Conservation (phyloP, 164 flowering plant species). For the Platanus orientalis region DNA sequence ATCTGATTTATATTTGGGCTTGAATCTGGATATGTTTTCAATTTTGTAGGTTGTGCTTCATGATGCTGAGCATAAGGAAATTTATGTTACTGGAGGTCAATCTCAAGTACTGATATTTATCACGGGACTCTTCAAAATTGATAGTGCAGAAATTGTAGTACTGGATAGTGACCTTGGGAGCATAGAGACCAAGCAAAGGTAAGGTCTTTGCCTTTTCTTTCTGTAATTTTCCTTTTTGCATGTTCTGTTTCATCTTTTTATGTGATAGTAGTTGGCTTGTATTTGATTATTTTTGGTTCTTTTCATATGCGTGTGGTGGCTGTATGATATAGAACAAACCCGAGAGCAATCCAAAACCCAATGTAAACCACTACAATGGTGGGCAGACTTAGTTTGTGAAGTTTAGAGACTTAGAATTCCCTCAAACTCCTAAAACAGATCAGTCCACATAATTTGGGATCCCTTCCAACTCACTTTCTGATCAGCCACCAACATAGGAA, state of each 20-base stretch:
- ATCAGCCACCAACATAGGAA: too few species aligned
- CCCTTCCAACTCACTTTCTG: too few species aligned
- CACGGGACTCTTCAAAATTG: slow-evolving; percentile 64
- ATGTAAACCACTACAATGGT: too few species aligned
- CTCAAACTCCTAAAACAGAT: too few species aligned
- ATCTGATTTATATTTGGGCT: slow-evolving; percentile 5
- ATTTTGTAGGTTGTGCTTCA: slow-evolving; percentile 52
- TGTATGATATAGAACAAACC: too few species aligned
- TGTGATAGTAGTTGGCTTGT: too few species aligned
- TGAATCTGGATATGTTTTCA: slow-evolving; percentile 3
- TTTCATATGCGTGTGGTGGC: too few species aligned
- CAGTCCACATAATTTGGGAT: too few species aligned
- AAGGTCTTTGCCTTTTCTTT: slow-evolving; percentile 13
- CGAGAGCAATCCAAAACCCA: too few species aligned
- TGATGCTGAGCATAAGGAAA: slow-evolving; percentile 53
- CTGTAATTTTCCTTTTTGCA: neutral
- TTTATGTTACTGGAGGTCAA: slow-evolving; percentile 69
- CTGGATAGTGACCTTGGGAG: slow-evolving; percentile 85
- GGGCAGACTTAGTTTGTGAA: too few species aligned
- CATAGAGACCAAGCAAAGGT: slow-evolving; percentile 64
- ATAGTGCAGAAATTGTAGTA: slow-evolving; percentile 59
- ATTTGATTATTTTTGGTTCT: too few species aligned
- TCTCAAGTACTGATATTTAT: slow-evolving; percentile 48
- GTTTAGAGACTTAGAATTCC: too few species aligned
- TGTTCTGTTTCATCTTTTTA: neutral